Evolutionary conservation across 108 stramenopile species (phyloP).

Genomic region (Cyclostephanos tholiformis): DNA sequence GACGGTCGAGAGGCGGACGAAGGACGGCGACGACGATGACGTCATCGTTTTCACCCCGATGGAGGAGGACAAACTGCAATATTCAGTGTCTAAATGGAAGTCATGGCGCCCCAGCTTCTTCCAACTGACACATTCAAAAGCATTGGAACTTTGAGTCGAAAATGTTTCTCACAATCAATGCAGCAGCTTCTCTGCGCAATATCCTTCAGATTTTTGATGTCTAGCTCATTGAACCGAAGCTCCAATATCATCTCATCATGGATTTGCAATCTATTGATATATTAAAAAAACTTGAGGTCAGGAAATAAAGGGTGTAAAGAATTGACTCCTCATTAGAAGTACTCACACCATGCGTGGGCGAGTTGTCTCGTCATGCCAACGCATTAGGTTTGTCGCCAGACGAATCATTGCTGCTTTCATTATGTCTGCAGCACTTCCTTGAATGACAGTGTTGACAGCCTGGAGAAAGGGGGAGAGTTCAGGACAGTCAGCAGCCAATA

Average conservation of each 20-base stretch:
- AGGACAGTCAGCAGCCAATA: neutral
- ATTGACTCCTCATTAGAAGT: neutral
- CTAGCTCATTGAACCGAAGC: constrained; percentile 27
- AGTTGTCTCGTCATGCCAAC: constrained; percentile 38
- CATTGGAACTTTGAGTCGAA: constrained; percentile 36
- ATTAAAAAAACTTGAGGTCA: neutral
- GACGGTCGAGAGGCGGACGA: no score
- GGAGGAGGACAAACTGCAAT: neutral
- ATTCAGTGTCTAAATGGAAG: neutral
- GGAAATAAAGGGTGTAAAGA: neutral
- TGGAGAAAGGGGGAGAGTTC: neutral
- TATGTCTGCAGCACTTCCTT: constrained; percentile 65
- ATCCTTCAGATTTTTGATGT: constrained; percentile 33
- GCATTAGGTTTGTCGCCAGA: constrained; percentile 26
- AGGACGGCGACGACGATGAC: no score
- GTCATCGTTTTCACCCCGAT: neutral
- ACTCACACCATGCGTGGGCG: constrained; percentile 45
- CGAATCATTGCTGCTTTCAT: constrained; percentile 70
- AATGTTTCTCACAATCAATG: constrained; percentile 37
- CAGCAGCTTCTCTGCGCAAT: constrained; percentile 46
- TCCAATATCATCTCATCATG: constrained; percentile 66
- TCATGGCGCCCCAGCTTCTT: neutral
- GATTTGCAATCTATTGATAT: constrained; percentile 47
- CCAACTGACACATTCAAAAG: constrained; percentile 30
- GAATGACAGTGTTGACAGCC: constrained; percentile 69